Percentiles rank a stretch among this genome's conserved stretches.
Evolutionary conservation across 768 basidiomycete species (phyloP).

Genomic region (Chalciporus chontae): DNA sequence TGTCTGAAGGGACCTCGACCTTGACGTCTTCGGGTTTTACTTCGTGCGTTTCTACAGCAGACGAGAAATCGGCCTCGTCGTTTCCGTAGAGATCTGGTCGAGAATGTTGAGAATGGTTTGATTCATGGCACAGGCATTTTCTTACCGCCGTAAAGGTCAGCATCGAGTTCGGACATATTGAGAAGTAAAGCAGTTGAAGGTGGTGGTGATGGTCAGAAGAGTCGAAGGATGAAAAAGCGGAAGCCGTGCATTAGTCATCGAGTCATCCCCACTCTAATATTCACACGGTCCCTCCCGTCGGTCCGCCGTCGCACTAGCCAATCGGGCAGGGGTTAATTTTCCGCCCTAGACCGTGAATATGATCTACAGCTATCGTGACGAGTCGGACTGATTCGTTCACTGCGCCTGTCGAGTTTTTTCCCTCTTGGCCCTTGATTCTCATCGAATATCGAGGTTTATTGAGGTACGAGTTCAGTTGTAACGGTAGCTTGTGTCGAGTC

Average conservation of each 20-base stretch:
- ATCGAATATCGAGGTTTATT: not conserved
- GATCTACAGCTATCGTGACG: too few relatives aligned
- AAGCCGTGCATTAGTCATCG: slow-evolving; percentile 28
- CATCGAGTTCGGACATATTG: slow-evolving; percentile 77
- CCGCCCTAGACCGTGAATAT: not conserved
- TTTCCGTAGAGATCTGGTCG: slow-evolving; percentile 62
- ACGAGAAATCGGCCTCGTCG: slow-evolving; percentile 57
- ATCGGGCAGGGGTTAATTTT: not conserved
- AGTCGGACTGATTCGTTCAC: not conserved
- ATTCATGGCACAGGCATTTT: not conserved
- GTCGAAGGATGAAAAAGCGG: slow-evolving; percentile 27
- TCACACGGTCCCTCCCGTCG: slow-evolving; percentile 25
- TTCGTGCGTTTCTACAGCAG: slow-evolving; percentile 40
- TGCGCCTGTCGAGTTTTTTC: not conserved
- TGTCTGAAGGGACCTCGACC: slow-evolving; percentile 25
- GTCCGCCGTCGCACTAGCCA: slow-evolving; percentile 6
- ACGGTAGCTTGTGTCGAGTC: not conserved
- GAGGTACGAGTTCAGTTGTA: not conserved
- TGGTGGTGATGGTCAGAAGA: slow-evolving; percentile 33
- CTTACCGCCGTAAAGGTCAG: slow-evolving; percentile 86
- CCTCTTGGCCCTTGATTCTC: not conserved
- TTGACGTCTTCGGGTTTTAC: slow-evolving; percentile 26
- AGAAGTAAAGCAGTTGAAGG: slow-evolving; percentile 7
- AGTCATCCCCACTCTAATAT: not conserved
- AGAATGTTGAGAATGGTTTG: not conserved